Evolutionary conservation across 176 grass and related monocot genomes (phyloP).

Genomic region (Phyllostachys edulis): DNA sequence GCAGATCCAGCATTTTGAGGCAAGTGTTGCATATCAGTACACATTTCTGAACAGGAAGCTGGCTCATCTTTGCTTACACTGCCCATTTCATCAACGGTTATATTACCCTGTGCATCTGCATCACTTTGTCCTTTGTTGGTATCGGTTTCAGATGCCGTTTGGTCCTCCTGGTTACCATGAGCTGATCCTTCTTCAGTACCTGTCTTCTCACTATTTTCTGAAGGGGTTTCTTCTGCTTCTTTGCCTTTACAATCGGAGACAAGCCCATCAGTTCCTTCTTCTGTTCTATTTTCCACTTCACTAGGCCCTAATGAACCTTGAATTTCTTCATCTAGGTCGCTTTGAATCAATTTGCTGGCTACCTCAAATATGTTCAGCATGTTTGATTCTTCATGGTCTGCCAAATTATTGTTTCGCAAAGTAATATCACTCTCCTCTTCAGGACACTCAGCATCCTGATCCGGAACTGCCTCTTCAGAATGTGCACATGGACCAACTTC

Average conservation of each 20-base stretch:
- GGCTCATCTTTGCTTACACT: conserved; percentile 21
- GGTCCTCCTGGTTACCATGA: conserved; percentile 15
- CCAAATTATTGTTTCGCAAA: conserved; percentile 20
- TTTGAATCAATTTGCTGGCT: conserved; percentile 44
- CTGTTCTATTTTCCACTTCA: conserved; percentile 20
- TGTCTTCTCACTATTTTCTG: conserved; percentile 34
- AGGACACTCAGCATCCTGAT: conserved; percentile 33
- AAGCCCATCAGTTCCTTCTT: background rate
- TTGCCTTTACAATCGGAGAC: conserved; percentile 13
- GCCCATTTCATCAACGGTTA: no score
- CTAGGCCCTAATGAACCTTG: conserved; percentile 16
- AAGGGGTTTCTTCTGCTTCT: conserved; percentile 22
- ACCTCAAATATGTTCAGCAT: conserved; percentile 38
- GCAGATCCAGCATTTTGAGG: conserved; percentile 13
- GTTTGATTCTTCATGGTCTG: conserved; percentile 33
- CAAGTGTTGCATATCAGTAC: conserved; percentile 1
- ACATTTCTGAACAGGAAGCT: conserved; percentile 27
- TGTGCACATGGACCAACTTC: conserved; percentile 19
- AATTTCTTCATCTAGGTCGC: conserved; percentile 41
- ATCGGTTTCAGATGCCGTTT: conserved; percentile 18
- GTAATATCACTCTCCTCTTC: conserved; percentile 16
- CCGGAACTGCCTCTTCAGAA: conserved; percentile 22
- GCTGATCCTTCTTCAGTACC: conserved; percentile 21
- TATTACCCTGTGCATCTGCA: conserved; percentile 22
- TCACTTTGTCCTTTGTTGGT: conserved; percentile 5